phyloP scores from a whole-genome alignment of 78 protist genomes.

The Monocercomonoides exilis region DNA sequence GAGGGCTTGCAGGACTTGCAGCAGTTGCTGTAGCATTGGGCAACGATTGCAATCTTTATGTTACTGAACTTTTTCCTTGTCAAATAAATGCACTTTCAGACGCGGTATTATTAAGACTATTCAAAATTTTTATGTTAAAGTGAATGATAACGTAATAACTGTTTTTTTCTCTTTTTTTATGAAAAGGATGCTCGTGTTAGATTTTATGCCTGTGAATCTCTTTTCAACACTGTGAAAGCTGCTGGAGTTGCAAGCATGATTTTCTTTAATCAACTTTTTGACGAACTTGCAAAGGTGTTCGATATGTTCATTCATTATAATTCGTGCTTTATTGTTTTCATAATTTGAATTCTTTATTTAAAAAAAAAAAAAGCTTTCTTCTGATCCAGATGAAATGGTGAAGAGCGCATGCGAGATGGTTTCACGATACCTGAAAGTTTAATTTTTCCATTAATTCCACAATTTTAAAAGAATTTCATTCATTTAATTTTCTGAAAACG shows the following conservation, averaged over 20 bases:
- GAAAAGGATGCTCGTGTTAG: background rate
- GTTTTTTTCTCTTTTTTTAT: background rate
- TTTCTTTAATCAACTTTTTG: background rate
- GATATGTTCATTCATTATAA: too few relatives aligned
- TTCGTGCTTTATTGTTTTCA: too few relatives aligned
- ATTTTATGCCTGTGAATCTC: background rate
- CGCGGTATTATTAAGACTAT: too few relatives aligned
- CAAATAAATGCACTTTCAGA: background rate
- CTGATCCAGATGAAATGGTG: background rate
- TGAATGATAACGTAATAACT: background rate
- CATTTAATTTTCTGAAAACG: background rate
- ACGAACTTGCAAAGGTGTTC: background rate
- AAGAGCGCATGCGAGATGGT: background rate
- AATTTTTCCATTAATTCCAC: too few relatives aligned
- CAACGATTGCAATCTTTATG: background rate
- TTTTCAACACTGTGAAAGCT: background rate
- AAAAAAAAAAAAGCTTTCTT: slow-evolving; percentile 3
- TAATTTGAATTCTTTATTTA: too few relatives aligned
- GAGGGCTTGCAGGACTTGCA: background rate
- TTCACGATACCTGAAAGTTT: background rate
- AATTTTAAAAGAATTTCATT: too few relatives aligned
- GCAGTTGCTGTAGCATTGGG: background rate
- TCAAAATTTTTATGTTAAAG: too few relatives aligned
- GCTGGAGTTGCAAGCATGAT: background rate
- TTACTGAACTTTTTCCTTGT: background rate